phyloP scores from a whole-genome alignment of 306 rosid species.

The Boehmeria nivea region DNA sequence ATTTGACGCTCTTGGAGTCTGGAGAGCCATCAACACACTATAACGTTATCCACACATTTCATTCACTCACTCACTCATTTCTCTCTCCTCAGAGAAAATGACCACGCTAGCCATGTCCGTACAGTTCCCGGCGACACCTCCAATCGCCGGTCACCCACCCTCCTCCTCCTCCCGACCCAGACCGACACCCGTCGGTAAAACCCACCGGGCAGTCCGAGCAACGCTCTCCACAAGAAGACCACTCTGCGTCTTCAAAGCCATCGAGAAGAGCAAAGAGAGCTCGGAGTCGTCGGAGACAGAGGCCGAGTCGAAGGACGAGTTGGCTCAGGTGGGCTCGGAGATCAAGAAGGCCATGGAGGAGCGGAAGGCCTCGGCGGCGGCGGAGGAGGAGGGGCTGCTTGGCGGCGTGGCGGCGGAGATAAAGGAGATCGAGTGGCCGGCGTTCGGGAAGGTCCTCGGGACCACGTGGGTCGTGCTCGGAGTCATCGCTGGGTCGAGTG shows the following conservation, averaged over 20 bases:
- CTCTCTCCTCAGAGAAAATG: constrained; percentile 4
- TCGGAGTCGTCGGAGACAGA: constrained; percentile 32
- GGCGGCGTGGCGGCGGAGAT: constrained; percentile 76
- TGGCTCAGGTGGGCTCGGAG: constrained; percentile 52
- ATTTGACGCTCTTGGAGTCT: not conserved
- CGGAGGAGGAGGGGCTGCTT: constrained; percentile 32
- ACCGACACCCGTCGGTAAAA: constrained; percentile 12
- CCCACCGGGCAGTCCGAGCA: no score
- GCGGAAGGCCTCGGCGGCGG: constrained; percentile 43
- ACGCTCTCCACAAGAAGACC: not conserved
- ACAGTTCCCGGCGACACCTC: constrained; percentile 14
- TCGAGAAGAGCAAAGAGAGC: constrained; percentile 52
- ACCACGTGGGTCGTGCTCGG: constrained; percentile 81
- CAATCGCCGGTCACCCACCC: constrained; percentile 6
- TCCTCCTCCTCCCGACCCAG: constrained; percentile 4
- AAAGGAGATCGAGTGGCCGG: constrained; percentile 82
- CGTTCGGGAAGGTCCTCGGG: constrained; percentile 72
- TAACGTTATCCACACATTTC: constrained; percentile 22
- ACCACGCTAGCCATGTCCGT: constrained; percentile 26
- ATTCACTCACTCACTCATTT: not conserved
- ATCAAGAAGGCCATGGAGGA: constrained; percentile 73
- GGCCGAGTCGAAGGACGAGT: constrained; percentile 18
- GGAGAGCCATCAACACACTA: not conserved
- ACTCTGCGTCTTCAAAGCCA: constrained; percentile 23
- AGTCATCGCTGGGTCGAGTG: constrained; percentile 77